Conservation (phyloP, 2,329 filamentous ascomycete genomes). For the Didymosphaeria variabile region DNA sequence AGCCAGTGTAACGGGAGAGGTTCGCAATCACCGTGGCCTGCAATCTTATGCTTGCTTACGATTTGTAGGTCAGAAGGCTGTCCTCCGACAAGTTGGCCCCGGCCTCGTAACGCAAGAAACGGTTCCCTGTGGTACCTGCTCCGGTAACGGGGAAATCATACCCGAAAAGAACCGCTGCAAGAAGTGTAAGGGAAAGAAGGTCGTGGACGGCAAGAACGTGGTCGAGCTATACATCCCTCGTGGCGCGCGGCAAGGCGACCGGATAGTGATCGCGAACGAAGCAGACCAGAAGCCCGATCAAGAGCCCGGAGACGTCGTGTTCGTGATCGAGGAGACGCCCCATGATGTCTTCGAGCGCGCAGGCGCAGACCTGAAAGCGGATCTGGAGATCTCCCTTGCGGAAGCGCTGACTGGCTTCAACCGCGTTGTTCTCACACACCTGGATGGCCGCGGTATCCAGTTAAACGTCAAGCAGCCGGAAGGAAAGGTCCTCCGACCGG, state of each 20-base stretch:
- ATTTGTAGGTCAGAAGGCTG: slow-evolving; percentile 70
- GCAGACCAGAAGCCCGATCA: slow-evolving; percentile 92
- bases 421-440: slow-evolving; percentile 86
- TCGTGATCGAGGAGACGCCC: slow-evolving; percentile 81
- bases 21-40: slow-evolving; percentile 27
- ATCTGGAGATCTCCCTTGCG: slow-evolving; percentile 79
- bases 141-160: slow-evolving; percentile 84
- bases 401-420: slow-evolving; percentile 92
- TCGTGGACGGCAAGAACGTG: slow-evolving; percentile 88
- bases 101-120: slow-evolving; percentile 84
- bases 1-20: slow-evolving; percentile 83
- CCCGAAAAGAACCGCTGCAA: slow-evolving; percentile 98
- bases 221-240: slow-evolving; percentile 95
- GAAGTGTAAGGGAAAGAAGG: slow-evolving; percentile 95
- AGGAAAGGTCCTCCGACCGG: slow-evolving; percentile 83
- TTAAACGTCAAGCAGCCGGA: slow-evolving; percentile 74
- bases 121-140: slow-evolving; percentile 82
- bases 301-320: slow-evolving; percentile 91
- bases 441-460: slow-evolving; percentile 90
- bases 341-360: slow-evolving; percentile 85
- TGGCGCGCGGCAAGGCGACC: slow-evolving; percentile 81
- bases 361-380: slow-evolving; percentile 83
- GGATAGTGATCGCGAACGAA: slow-evolving; percentile 89
- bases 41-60: slow-evolving; percentile 26
- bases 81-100: slow-evolving; percentile 83